Base-by-base conservation (phyloP, 805 yeast genomes). In the Saccharomycopsis amapae region DNA sequence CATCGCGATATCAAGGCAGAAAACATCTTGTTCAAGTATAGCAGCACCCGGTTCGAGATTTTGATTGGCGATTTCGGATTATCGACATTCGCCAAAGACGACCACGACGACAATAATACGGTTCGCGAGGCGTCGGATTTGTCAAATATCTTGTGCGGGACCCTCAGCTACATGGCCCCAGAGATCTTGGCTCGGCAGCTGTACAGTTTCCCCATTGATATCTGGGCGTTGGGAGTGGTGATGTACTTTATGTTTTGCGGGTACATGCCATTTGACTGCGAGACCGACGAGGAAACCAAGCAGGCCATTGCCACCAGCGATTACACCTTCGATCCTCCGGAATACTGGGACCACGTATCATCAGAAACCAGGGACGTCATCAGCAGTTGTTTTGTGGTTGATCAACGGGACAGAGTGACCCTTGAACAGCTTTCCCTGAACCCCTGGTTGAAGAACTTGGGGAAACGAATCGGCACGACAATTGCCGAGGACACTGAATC, bases 1-100 rank as follows among this genome's bases (percentile, higher is more conserved):
- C 95, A 86, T 60, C 71, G 95, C 46, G 95, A 86, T 59, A 85
- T 86, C 53, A 86, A 86, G 60, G 95, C 95, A 20, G 95, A 95
- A 5, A 86, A 86, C 58, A 82, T 86, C 22, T 66, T 86, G 42
- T 40, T 51, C 39, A 45, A 46, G 12, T 85, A 85, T 39, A 79
- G 81, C 51, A 81, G 82, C 55, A 89, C 89, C 1, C 19, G 28
- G 10, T 36, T 30, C n/a, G 45, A 45, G n/a, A 87, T 85, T 26
- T 85, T 86, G 59, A 84, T 86, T 49, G 81, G 90, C 31, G 95
- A 86, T 62, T 86, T 86, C 59, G 95, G 95, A 30, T 81, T 86
- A 30, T 83, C 94, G 18, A 33, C 46, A 7, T 36, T 35, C 26
- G 39, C 37, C 5, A 15, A 34, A 43, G 64, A 62, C 23, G 55